Evolutionary conservation across 2,329 filamentous ascomycete genomes (phyloP).

Genomic region (Metarhizium humberi): DNA sequence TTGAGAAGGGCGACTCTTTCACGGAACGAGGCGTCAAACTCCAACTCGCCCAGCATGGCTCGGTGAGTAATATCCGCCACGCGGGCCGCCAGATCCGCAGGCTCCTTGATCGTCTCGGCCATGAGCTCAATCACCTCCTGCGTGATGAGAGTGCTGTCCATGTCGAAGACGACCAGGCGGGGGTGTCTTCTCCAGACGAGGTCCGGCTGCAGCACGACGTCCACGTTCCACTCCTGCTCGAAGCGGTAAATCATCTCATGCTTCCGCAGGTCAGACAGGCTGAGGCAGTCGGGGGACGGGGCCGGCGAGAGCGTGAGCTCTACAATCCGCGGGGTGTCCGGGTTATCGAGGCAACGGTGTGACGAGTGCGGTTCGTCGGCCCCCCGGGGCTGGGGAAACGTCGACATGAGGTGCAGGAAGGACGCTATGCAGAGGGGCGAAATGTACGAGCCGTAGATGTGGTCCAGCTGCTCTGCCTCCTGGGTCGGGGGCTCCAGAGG

Average conservation of each 20-base stretch:
- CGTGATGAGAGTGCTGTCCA: slow-evolving; percentile 95
- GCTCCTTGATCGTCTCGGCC: slow-evolving; percentile 63
- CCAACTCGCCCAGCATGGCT: slow-evolving; percentile 92
- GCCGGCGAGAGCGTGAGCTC: slow-evolving; percentile 56
- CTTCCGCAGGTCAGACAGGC: slow-evolving; percentile 61
- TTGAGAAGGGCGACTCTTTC: slow-evolving; percentile 73
- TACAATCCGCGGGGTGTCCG: slow-evolving; percentile 51
- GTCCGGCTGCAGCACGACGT: slow-evolving; percentile 69
- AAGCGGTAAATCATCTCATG: slow-evolving; percentile 77
- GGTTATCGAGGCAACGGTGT: slow-evolving; percentile 55
- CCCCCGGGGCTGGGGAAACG: slow-evolving; percentile 45
- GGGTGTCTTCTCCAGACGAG: slow-evolving; percentile 69
- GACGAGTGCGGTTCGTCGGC: slow-evolving; percentile 47
- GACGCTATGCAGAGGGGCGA: slow-evolving; percentile 56
- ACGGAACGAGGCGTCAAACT: slow-evolving; percentile 77
- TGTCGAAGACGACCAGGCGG: slow-evolving; percentile 89
- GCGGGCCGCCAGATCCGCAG: slow-evolving; percentile 63
- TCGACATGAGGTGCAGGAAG: slow-evolving; percentile 57
- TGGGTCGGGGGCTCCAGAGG: slow-evolving; percentile 49
- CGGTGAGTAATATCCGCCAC: slow-evolving; percentile 86
- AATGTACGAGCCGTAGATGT: slow-evolving; percentile 57
- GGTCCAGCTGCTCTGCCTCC: slow-evolving; percentile 49
- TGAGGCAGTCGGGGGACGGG: slow-evolving; percentile 52
- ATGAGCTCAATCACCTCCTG: slow-evolving; percentile 98
- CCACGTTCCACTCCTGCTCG: slow-evolving; percentile 82